Conservation (phyloP, 176 grass and related monocot species). For the Stipa capillata region DNA sequence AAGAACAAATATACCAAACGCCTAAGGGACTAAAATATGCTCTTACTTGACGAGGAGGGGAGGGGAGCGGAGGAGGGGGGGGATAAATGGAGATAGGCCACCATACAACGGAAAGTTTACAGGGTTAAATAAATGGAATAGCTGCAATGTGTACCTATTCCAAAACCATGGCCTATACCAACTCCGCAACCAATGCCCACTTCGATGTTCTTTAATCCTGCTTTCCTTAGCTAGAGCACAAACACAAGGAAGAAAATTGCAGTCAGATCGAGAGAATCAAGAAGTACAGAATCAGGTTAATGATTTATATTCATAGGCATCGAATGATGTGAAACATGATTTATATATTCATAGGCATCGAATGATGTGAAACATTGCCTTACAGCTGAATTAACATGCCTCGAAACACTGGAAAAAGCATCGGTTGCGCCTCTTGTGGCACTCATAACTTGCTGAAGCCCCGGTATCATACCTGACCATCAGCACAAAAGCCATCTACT, state of each 20-base stretch:
- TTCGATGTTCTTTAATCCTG: conserved; percentile 75
- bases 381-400: conserved; percentile 78
- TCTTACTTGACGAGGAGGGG: neutral
- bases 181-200: conserved; percentile 85
- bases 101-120: neutral
- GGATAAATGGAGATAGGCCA: neutral
- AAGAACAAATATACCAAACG: neutral
- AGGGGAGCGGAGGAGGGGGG: neutral
- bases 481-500: neutral
- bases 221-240: conserved; percentile 55
- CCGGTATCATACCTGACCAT: conserved; percentile 73
- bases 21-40: neutral
- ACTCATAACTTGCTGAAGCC: conserved; percentile 79
- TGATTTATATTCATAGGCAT: neutral
- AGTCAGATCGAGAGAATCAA: neutral
- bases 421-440: conserved; percentile 84
- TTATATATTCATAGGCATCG: neutral
- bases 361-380: conserved; percentile 6
- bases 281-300: conserved; percentile 4
- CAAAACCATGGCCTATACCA: conserved; percentile 89
- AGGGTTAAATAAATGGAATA: neutral
- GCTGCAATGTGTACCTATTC: conserved; percentile 57
- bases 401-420: conserved; percentile 79
- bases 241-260: neutral
- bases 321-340: neutral